Evolutionary conservation across 2,329 filamentous ascomycete genomes (phyloP).

Genomic region (Didymella sp.): DNA sequence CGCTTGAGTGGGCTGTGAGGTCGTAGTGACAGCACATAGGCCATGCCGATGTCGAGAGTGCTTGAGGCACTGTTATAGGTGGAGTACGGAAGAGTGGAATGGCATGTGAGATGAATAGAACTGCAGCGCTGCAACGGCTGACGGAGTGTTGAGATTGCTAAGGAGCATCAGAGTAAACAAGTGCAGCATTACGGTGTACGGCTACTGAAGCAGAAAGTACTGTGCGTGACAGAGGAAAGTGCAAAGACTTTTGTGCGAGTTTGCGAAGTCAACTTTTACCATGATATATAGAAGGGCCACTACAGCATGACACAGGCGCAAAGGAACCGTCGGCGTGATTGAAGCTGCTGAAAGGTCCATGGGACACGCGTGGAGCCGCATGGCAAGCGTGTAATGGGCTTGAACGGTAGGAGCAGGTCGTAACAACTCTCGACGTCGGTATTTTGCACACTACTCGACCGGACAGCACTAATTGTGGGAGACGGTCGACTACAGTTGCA

Average conservation of each 20-base stretch:
- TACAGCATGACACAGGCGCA: constrained; percentile 29
- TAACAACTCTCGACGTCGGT: constrained; percentile 12
- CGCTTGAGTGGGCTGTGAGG: constrained; percentile 51
- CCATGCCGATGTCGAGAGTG: constrained; percentile 39
- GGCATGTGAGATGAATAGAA: constrained; percentile 51
- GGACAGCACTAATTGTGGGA: neutral
- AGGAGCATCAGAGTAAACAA: constrained; percentile 19
- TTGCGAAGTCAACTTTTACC: constrained; percentile 13
- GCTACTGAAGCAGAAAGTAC: constrained; percentile 24
- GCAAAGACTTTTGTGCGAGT: no score
- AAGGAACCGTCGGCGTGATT: constrained; percentile 19
- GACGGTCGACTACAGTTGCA: neutral
- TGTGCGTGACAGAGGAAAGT: constrained; percentile 28
- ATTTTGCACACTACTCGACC: neutral
- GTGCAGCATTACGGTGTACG: constrained; percentile 20
- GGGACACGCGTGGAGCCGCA: constrained; percentile 16
- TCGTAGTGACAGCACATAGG: constrained; percentile 50
- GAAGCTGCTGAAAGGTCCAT: constrained; percentile 15
- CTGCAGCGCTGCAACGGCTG: constrained; percentile 38
- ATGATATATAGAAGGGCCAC: constrained; percentile 28
- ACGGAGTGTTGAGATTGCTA: constrained; percentile 37
- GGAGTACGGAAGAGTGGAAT: constrained; percentile 29
- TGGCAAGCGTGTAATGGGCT: constrained; percentile 12
- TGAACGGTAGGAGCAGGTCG: constrained; percentile 13
- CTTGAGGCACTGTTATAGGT: constrained; percentile 31